Base-by-base conservation (phyloP, 306 rosid species). In the Quercus ilex region DNA sequence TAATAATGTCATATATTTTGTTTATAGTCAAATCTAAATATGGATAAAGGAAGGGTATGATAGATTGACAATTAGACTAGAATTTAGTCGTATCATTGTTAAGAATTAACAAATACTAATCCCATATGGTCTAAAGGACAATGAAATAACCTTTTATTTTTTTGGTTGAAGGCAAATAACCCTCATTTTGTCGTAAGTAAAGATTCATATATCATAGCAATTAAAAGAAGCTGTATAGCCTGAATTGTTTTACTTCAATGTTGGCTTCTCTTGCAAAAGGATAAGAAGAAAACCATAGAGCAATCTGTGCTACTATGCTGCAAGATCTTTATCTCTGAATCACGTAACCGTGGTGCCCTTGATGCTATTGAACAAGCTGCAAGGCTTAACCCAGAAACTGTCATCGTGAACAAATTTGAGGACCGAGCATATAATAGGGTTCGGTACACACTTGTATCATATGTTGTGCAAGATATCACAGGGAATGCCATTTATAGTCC, bases 401-500 rank as follows among this genome's bases (percentile, higher is more conserved):
- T 88, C 31, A 73, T 94, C 23, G 91, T 92, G 30, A 86, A 81
- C 85, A 92, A 86, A 51, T 90, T 88, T 70, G 80, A 53, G 10
- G 97, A 91, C 69, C 31, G 89, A 74, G 87, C 90, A 25, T 92
- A 92, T 80, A 94, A 94, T 77, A 81, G 99, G 77, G 64, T 77
- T 26, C 75, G 97, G 80, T 94, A 74, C 84, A 87, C 82, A 19
- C 79, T 94, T 4, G 97, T 94, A 13, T 94, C 99, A 0, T 90
- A 92, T 74, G 91, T 91, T 26, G 8, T 86, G 41, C 94, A 86
- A 72, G 95, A 91, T 71, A 79, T 83, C 77, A 87, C 85, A 11
- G 97, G 95, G 30, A 83, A 15, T 79, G 79, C 92, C 80, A 73
- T 94, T 8, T 92, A 90, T 68, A 92, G 97, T 70, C 99, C 99